Evolutionary conservation across 2,329 filamentous ascomycete species (phyloP).

Genomic region (Orbilia javanica): DNA sequence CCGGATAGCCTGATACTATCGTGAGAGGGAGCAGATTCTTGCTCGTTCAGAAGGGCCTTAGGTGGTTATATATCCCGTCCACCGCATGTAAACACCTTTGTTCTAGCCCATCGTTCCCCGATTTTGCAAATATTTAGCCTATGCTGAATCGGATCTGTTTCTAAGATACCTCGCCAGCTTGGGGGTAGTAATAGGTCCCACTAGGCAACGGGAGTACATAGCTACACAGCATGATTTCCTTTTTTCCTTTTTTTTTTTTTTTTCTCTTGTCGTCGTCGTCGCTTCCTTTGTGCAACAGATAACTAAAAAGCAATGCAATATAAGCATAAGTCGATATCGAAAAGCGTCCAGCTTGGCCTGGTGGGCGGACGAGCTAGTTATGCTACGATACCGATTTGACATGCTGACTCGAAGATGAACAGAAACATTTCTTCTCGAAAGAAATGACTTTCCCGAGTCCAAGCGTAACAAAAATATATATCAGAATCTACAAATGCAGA

Average conservation of each 20-base stretch:
- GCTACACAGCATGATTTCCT: neutral
- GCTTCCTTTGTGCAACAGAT: constrained; percentile 7
- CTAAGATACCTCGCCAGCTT: constrained; percentile 19
- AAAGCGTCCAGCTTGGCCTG: neutral
- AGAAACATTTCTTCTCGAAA: constrained; percentile 6
- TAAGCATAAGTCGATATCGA: constrained; percentile 10
- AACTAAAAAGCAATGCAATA: constrained; percentile 12
- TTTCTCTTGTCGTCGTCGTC: neutral
- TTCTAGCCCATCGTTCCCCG: constrained; percentile 21
- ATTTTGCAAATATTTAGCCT: neutral
- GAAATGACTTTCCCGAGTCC: constrained; percentile 25
- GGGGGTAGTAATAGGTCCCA: neutral
- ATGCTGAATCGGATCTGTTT: constrained; percentile 16
- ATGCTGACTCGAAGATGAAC: constrained; percentile 28
- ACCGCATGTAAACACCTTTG: constrained; percentile 30
- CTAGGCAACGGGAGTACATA: neutral
- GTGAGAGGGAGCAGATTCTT: constrained; percentile 24
- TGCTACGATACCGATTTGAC: constrained; percentile 22
- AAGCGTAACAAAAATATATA: neutral
- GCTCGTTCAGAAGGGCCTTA: constrained; percentile 12
- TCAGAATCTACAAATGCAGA: neutral
- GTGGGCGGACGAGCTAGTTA: constrained; percentile 10
- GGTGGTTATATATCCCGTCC: constrained; percentile 44
- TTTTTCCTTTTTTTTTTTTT: too few relatives aligned
- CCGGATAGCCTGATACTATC: constrained; percentile 37